Percentiles rank a stretch among this genome's conserved stretches.
Evolutionary conservation across 2,329 filamentous ascomycete species (phyloP).

Genomic region (Hortaea sp.): DNA sequence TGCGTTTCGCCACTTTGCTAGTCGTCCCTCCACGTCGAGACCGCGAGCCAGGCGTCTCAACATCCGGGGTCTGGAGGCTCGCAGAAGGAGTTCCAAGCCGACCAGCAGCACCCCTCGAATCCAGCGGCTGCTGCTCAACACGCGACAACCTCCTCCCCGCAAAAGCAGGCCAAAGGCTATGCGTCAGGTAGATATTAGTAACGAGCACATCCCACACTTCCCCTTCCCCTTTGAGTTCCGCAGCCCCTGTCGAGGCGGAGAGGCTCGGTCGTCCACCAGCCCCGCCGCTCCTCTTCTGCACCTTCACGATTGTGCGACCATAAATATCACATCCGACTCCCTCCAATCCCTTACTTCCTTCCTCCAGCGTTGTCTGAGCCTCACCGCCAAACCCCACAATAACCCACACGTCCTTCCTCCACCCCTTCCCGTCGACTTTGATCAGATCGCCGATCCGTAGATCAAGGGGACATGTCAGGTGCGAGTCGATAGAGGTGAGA

Average conservation of each 20-base stretch:
- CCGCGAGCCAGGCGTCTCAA: slow-evolving; percentile 40
- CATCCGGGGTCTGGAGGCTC: slow-evolving; percentile 24
- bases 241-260: slow-evolving; percentile 3
- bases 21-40: slow-evolving; percentile 29
- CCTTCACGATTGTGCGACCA: slow-evolving; percentile 30
- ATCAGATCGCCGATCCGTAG: slow-evolving; percentile 35
- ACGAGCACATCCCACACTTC: slow-evolving; percentile 29
- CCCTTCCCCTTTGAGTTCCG: slow-evolving; percentile 9
- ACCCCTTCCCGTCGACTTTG: slow-evolving; percentile 35
- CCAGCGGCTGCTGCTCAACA: slow-evolving; percentile 25
- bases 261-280: slow-evolving; percentile 21
- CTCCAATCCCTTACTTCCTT: too few species aligned
- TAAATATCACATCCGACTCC: slow-evolving; percentile 28
- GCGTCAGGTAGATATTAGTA: slow-evolving; percentile 34
- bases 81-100: slow-evolving; percentile 16
- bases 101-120: neutral
- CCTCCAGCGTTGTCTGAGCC: too few species aligned
- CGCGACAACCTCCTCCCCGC: slow-evolving; percentile 4
- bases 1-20: slow-evolving; percentile 5
- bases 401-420: slow-evolving; percentile 36
- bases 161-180: slow-evolving; percentile 33
- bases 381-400: slow-evolving; percentile 32
- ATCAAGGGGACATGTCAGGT: slow-evolving; percentile 33
- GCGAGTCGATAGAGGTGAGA: slow-evolving; percentile 29
- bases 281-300: slow-evolving; percentile 30